Percentiles rank a stretch among this genome's conserved stretches.
phyloP scores from a whole-genome alignment of 495 filamentous ascomycete species.

The Aeminium ludgeri region DNA sequence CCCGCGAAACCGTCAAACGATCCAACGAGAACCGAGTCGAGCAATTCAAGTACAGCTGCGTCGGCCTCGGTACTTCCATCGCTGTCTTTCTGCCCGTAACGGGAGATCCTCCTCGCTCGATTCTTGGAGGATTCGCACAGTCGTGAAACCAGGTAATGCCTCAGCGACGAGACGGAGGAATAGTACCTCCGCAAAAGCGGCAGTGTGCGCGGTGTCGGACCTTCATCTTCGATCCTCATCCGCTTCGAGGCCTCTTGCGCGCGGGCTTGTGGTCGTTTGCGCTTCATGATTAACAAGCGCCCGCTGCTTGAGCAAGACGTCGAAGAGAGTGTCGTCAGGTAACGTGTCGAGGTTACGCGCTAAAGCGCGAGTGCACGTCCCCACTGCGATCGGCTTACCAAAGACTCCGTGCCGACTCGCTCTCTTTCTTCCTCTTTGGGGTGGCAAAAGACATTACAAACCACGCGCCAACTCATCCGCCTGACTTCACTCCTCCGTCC shows the following conservation, averaged over 20 bases:
- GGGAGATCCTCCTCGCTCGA: conserved; percentile 32
- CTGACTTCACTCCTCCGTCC: no score
- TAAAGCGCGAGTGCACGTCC: no score
- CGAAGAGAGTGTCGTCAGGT: no score
- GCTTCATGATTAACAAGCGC: conserved; percentile 2
- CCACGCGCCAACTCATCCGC: no score
- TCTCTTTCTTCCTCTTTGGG: no score
- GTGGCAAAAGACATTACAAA: no score
- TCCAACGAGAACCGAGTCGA: conserved; percentile 56
- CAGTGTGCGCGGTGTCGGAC: background rate
- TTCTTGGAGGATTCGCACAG: conserved; percentile 37
- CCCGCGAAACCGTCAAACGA: conserved; percentile 13
- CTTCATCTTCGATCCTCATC: background rate
- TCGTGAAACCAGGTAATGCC: conserved; percentile 47
- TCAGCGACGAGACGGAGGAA: conserved; percentile 44
- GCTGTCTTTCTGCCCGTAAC: conserved; percentile 22
- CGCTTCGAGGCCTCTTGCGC: background rate
- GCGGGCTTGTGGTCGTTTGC: background rate
- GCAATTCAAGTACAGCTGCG: conserved; percentile 24
- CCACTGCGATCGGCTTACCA: no score
- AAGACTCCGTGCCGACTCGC: no score
- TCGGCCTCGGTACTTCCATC: conserved; percentile 28
- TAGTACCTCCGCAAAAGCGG: conserved; percentile 65
- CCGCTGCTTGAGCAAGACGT: no score
- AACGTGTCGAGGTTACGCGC: no score